Evolutionary conservation across 257 asterid genomes (phyloP).

Genomic region (Scutellaria minor): DNA sequence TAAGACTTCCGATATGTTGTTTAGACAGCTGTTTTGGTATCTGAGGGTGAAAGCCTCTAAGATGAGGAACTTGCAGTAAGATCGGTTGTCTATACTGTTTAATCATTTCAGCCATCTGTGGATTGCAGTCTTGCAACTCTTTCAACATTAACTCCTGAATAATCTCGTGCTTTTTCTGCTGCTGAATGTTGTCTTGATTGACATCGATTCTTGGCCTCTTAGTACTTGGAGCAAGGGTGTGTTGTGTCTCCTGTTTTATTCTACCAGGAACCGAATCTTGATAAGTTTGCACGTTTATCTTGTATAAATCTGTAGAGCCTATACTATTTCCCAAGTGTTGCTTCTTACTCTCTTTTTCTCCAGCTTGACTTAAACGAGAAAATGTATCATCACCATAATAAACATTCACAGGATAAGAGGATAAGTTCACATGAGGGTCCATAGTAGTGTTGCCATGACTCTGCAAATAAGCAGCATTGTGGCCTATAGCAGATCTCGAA

Average conservation of each 20-base stretch:
- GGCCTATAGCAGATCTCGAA: conserved; percentile 17
- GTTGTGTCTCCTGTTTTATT: conserved; percentile 30
- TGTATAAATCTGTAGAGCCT: conserved; percentile 30
- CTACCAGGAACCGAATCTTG: conserved; percentile 32
- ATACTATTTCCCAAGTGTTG: conserved; percentile 25
- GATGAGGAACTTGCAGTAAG: conserved; percentile 37
- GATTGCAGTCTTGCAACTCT: conserved; percentile 42
- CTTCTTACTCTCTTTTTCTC: conserved; percentile 35
- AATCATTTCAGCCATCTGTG: conserved; percentile 41
- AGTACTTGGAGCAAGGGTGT: conserved; percentile 28
- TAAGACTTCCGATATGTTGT: conserved; percentile 33
- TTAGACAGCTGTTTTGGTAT: conserved; percentile 36
- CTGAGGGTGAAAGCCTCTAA: conserved; percentile 29
- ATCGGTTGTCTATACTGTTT: conserved; percentile 33
- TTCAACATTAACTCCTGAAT: conserved; percentile 41
- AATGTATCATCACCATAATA: conserved; percentile 12
- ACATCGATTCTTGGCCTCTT: conserved; percentile 44
- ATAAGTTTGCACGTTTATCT: conserved; percentile 26
- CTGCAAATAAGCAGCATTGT: conserved; percentile 36
- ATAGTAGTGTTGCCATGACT: conserved; percentile 33
- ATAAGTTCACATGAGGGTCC: conserved; percentile 38
- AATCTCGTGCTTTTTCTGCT: conserved; percentile 30
- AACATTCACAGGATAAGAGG: conserved; percentile 34
- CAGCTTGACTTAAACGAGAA: conserved; percentile 35
- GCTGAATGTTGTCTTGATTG: conserved; percentile 39